Evolutionary conservation across 2,329 filamentous ascomycete genomes (phyloP), one percentile per base, ranked within the genome.

Genomic region (Fusarium heterosporum): DNA sequence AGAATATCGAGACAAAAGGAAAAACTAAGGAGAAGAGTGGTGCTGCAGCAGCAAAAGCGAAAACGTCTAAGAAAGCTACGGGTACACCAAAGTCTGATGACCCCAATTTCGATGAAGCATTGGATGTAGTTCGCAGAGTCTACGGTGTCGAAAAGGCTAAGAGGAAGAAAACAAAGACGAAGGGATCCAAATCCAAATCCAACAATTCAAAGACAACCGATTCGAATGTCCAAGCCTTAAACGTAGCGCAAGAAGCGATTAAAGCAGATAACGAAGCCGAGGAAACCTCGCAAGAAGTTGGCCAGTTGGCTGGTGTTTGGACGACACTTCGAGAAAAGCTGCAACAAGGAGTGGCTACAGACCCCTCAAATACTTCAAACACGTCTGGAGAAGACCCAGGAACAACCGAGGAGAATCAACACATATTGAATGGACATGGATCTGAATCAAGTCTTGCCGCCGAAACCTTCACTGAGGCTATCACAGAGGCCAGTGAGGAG

Each of bases 261-360:
- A 19, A 51, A 36, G 39, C 29, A 42, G 28, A 3, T 28, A 39
- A 38, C 16, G 25, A 38, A 8, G 40, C 41, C 26, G 32, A 43
- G 22, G 12, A 32, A 14, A 42, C 45, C 34, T 40, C 28, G 8
- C 50, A 10, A 29, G 16, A 32, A 22, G 30, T 49, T 22, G 45
- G 14, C 26, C 55, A 58, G 14, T 26, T 59, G 11, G 26, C 59
- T n/a, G 71, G 67, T 14, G 32, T 68, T 17, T 77, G 76, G 74
- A 74, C 69, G 3, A 74, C 76, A 4, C 61, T 77, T 4, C 70
- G 67, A 39, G 68, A 75, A 12, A 74, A 61, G 32, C 63, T 78
- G 34, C 66, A 74, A 56, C 46, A 73, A 50, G 42, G 52, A 2
- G 22, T 52, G 39, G 16, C 39, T 11, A 9, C 17, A 9, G 17